Conservation (phyloP, 768 basidiomycete species). For the Gloeopeniophorella convolvens region DNA sequence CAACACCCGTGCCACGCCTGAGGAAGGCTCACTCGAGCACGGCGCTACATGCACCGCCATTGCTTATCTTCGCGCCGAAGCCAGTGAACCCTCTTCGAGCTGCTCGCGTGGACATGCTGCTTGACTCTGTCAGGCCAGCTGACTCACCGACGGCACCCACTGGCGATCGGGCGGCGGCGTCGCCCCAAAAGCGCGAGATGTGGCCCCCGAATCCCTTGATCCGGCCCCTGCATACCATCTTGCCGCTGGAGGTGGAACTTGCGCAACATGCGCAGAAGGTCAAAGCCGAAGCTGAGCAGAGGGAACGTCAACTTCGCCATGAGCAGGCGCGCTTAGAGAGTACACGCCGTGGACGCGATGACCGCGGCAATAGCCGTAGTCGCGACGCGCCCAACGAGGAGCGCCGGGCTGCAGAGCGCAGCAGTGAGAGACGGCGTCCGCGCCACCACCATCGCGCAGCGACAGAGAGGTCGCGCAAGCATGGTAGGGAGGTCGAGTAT, state of each 20-base stretch:
- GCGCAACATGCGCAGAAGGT: too few species aligned
- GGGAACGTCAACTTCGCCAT: background rate
- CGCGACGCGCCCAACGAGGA: background rate
- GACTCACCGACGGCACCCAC: background rate
- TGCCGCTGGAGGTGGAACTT: background rate
- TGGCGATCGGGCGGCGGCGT: background rate
- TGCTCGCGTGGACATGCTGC: background rate
- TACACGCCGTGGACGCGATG: background rate
- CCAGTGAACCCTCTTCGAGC: background rate
- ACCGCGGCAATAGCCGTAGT: background rate
- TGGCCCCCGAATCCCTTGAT: constrained; percentile 11
- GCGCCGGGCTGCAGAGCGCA: constrained; percentile 5
- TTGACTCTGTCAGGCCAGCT: background rate
- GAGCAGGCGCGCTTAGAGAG: too few species aligned
- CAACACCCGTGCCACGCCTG: background rate
- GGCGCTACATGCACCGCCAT: background rate
- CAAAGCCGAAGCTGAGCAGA: too few species aligned
- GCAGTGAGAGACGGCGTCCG: background rate
- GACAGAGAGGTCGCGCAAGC: constrained; percentile 6
- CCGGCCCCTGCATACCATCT: background rate
- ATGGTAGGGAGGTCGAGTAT: constrained; percentile 8
- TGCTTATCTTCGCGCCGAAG: constrained; percentile 5
- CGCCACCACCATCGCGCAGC: constrained; percentile 10
- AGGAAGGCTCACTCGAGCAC: constrained; percentile 12
- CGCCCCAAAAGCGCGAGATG: background rate